phyloP scores from a whole-genome alignment of 768 basidiomycete genomes.

The Porphyrellus cyaneotinctus region DNA sequence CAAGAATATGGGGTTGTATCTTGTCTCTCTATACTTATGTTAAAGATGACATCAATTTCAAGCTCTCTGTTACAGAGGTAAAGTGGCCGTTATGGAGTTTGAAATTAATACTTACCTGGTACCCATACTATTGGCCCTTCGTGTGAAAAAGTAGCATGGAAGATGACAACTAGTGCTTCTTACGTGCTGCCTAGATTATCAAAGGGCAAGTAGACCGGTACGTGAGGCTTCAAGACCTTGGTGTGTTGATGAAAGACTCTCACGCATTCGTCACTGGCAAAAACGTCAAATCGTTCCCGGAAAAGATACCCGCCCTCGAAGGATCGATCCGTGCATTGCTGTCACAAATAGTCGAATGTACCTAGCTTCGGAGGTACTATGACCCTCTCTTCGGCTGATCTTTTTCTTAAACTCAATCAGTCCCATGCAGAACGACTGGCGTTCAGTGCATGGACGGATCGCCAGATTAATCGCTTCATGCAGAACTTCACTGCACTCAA shows the following conservation, averaged over 20 bases:
- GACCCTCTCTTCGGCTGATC: neutral
- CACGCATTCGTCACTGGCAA: constrained; percentile 34
- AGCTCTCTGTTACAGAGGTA: constrained; percentile 23
- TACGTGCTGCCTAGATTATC: constrained; percentile 30
- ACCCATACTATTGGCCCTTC: constrained; percentile 25
- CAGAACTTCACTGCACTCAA: constrained; percentile 24
- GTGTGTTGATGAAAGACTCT: constrained; percentile 28
- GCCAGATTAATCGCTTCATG: constrained; percentile 18
- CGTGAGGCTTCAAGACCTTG: constrained; percentile 24
- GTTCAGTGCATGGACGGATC: constrained; percentile 18
- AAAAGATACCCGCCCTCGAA: constrained; percentile 28
- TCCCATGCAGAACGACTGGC: constrained; percentile 13
- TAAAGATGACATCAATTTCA: no score
- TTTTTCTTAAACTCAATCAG: constrained; percentile 7
- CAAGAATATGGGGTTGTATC: no score
- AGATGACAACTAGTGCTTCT: constrained; percentile 18
- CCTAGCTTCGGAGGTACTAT: constrained; percentile 31
- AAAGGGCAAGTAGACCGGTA: constrained; percentile 28
- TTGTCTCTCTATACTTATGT: no score
- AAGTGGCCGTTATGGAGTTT: neutral
- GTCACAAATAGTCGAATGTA: constrained; percentile 23
- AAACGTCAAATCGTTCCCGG: constrained; percentile 23
- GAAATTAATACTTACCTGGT: neutral
- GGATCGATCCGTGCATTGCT: constrained; percentile 21
- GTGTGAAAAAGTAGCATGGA: constrained; percentile 28